Base-by-base conservation (phyloP, 2,329 filamentous ascomycete genomes). In the Penicillium sp. region DNA sequence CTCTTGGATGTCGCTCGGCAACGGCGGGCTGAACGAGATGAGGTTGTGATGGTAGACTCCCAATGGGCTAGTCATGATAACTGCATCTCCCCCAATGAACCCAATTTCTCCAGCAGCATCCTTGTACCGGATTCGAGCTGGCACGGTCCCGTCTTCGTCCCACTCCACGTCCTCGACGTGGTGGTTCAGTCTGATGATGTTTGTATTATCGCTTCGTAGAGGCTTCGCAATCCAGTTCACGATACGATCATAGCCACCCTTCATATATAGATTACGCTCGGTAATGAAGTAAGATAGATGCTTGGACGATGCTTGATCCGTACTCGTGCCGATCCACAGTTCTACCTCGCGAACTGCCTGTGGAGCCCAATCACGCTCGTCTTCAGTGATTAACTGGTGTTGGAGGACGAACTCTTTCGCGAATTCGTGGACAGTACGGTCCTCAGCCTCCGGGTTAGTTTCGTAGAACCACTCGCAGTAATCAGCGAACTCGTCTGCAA, bases 251-350 rank as follows among this genome's bases (percentile, higher is more conserved):
- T 77, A 77, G n/a, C 75, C 75, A 37, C 74, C 75, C 60, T 75
- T 76, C 73, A 77, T 76, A 61, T 77, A 77, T 37, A 77, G 64
- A 59, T 77, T 77, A 48, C 75, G 65, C 62, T 77, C 75, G 1
- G 74, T 76, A 29, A 75, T 69, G 50, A 77, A 77, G 53, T 77
- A 77, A 50, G 69, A 71, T 46, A 77, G 64, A 60, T 76, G 68
- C 57, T 75, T 76, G 18, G 74, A 70, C 50, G 74, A 76, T 18
- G 75, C 74, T 52, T 73, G 65, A 45, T 75, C 73, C 31, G 72
- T 71, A 48, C 70, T 72, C 27, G 73, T 76, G 16, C 75, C 75
- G 40, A 77, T 72, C 75, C 75, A 77, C 27, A 76, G 61, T 59
- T 77, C 75, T 16, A 77, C 72, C 59, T 77, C 75, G 49, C 75